phyloP scores from a whole-genome alignment of 164 flowering plant species.

The Taxillus chinensis region DNA sequence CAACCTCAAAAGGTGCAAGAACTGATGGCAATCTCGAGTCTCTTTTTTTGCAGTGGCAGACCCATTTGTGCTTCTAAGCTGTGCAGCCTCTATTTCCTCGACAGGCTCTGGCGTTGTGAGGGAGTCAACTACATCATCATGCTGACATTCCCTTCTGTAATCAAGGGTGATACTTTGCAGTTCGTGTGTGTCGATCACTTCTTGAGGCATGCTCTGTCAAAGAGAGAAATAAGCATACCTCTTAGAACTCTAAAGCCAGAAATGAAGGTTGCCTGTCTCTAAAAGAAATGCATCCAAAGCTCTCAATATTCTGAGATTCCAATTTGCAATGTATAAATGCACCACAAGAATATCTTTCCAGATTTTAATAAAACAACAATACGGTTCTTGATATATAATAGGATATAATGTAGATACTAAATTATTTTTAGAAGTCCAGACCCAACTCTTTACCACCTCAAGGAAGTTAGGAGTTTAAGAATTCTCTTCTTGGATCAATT shows the following conservation, averaged over 20 bases:
- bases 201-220: conserved; percentile 88
- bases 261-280: too few species aligned
- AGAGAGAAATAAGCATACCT: background rate
- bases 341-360: too few species aligned
- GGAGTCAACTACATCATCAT: conserved; percentile 74
- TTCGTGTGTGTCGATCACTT: conserved; percentile 70
- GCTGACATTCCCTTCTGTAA: conserved; percentile 89
- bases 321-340: too few species aligned
- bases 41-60: conserved; percentile 21
- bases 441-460: too few species aligned
- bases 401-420: too few species aligned
- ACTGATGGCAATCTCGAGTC: conserved; percentile 30
- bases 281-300: too few species aligned
- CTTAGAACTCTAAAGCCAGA: background rate
- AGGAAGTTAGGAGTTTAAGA: too few species aligned
- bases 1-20: conserved; percentile 68
- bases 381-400: too few species aligned
- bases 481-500: too few species aligned
- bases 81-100: conserved; percentile 20
- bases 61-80: conserved; percentile 48
- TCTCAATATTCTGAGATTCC: too few species aligned
- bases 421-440: too few species aligned
- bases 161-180: conserved; percentile 75
- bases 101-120: conserved; percentile 49
- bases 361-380: too few species aligned